Conservation (phyloP, 345 rosid genomes). For the Ailanthus altissimus region DNA sequence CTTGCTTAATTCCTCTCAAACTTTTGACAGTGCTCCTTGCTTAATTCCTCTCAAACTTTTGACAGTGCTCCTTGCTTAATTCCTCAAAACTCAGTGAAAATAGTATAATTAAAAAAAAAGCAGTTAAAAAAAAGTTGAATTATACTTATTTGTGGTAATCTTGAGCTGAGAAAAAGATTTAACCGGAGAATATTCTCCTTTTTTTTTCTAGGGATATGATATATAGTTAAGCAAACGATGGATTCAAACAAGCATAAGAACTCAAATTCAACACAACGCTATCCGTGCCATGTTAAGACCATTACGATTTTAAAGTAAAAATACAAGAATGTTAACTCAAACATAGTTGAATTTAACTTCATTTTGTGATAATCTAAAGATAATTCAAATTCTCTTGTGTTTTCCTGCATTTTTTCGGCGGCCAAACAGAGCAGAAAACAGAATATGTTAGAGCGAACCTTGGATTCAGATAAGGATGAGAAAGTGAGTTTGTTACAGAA, state of each 20-base stretch:
- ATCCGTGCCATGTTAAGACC: neutral
- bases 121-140: neutral
- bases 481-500: slow-evolving; percentile 18
- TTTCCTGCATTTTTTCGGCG: slow-evolving; percentile 8
- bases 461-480: slow-evolving; percentile 28
- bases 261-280: neutral
- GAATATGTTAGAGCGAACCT: slow-evolving; percentile 22
- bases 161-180: neutral
- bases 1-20: no score
- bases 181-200: neutral
- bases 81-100: neutral
- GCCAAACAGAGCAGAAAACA: slow-evolving; percentile 2
- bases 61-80: neutral
- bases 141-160: neutral
- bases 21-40: neutral
- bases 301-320: neutral
- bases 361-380: neutral
- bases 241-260: neutral
- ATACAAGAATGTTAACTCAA: neutral
- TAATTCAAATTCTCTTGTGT: neutral
- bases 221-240: neutral
- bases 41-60: no score
- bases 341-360: neutral
- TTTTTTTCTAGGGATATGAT: neutral
- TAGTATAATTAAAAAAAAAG: neutral